Percentiles rank a stretch among this genome's conserved stretches.
phyloP scores from a whole-genome alignment of 129 eudicot genomes.

The Escallonia rubra region DNA sequence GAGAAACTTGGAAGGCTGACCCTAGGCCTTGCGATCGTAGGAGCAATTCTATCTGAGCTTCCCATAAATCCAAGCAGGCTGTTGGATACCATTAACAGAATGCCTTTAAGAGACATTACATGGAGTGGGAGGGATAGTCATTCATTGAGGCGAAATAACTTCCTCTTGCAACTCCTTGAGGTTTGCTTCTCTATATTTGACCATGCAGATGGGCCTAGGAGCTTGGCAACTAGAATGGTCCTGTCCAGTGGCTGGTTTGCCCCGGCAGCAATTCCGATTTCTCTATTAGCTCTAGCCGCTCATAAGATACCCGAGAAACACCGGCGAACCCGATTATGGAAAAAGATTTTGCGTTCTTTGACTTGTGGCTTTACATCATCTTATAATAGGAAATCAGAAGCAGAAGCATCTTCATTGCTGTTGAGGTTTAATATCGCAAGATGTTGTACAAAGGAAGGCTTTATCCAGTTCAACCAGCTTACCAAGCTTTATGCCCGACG shows the following conservation, averaged over 20 bases:
- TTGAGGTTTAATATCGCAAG: conserved; percentile 82
- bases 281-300: conserved; percentile 75
- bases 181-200: conserved; percentile 95
- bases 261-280: conserved; percentile 63
- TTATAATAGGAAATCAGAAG: conserved; percentile 67
- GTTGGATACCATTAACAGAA: conserved; percentile 81
- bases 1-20: conserved; percentile 94
- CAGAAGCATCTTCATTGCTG: conserved; percentile 75
- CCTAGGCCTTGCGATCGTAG: conserved; percentile 85
- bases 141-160: conserved; percentile 54
- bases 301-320: conserved; percentile 75
- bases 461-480: conserved; percentile 62
- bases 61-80: conserved; percentile 91
- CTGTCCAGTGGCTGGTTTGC: conserved; percentile 98
- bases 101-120: conserved; percentile 58
- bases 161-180: conserved; percentile 86
- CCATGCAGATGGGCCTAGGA: conserved; percentile 85
- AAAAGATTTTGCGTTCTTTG: conserved; percentile 57
- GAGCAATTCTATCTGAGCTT: conserved; percentile 85
- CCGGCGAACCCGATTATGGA: conserved; percentile 59
- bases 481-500: conserved; percentile 71
- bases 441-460: conserved; percentile 62
- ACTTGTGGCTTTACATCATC: conserved; percentile 80
- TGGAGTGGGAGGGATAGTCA: conserved; percentile 55
- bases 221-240: conserved; percentile 89